These are phyloP conservation scores for Solanum tarijense DNA, from an alignment of 257 asterid genomes.

Conservation along the genomic window DNA sequence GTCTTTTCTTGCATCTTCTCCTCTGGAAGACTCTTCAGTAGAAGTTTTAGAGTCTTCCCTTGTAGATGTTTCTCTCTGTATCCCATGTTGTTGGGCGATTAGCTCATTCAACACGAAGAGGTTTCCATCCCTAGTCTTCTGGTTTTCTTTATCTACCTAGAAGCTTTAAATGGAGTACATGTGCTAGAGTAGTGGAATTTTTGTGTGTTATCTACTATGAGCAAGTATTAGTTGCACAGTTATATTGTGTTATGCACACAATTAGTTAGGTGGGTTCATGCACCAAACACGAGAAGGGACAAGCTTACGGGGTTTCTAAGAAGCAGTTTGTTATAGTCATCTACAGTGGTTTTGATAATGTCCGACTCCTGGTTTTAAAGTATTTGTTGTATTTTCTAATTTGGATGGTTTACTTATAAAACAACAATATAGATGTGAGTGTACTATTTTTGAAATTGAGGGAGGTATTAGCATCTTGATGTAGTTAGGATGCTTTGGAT, in stretches of 20 bases:
- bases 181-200: background rate
- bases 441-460: background rate
- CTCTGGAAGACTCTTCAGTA: background rate
- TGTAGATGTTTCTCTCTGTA: background rate
- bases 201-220: background rate
- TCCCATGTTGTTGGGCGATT: background rate
- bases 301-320: background rate
- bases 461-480: background rate
- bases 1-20: background rate
- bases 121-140: background rate
- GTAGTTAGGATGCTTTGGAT: background rate
- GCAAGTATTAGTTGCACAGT: background rate
- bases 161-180: background rate
- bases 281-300: background rate
- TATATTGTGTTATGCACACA: background rate
- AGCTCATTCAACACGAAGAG: background rate
- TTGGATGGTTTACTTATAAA: background rate
- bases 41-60: background rate
- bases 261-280: background rate
- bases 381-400: background rate
- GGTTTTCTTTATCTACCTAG: background rate
- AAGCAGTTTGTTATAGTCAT: background rate
- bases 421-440: background rate
- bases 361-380: background rate
- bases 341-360: background rate